phyloP scores from a whole-genome alignment of 768 basidiomycete genomes.

The Pleurotus citrinopileatus region DNA sequence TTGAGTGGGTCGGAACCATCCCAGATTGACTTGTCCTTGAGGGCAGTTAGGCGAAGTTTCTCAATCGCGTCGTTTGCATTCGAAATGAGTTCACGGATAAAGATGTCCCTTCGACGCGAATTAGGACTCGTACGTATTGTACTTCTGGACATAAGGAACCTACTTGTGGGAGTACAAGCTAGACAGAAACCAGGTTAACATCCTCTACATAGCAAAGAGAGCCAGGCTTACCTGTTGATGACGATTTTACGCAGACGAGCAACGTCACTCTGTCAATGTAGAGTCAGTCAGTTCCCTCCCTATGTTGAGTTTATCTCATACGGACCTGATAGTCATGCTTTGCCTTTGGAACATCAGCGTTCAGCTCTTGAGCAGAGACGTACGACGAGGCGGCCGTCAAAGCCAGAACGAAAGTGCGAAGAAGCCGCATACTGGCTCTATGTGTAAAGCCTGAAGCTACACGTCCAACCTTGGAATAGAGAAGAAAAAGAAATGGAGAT shows the following conservation, averaged over 20 bases:
- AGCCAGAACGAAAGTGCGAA: constrained; percentile 47
- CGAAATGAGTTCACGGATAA: constrained; percentile 87
- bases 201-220: too few species aligned
- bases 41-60: constrained; percentile 81
- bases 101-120: constrained; percentile 59
- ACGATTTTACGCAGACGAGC: constrained; percentile 91
- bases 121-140: constrained; percentile 5
- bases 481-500: constrained; percentile 1
- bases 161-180: constrained; percentile 85
- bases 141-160: constrained; percentile 15
- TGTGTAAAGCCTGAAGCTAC: constrained; percentile 11
- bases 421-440: constrained; percentile 51
- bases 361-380: constrained; percentile 47
- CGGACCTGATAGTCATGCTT: constrained; percentile 73
- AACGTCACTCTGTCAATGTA: constrained; percentile 76
- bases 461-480: neutral
- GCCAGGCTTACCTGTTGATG: constrained; percentile 79
- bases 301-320: constrained; percentile 2
- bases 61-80: constrained; percentile 97
- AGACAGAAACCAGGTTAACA: constrained; percentile 11
- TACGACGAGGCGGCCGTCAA: constrained; percentile 41
- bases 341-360: constrained; percentile 38
- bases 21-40: constrained; percentile 74
- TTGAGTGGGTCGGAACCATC: constrained; percentile 75
- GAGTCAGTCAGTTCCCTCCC: neutral